Evolutionary conservation across 176 grass and related monocot genomes (phyloP), one percentile per base, ranked within the genome.

Genomic region (Pontederia paniculata): DNA sequence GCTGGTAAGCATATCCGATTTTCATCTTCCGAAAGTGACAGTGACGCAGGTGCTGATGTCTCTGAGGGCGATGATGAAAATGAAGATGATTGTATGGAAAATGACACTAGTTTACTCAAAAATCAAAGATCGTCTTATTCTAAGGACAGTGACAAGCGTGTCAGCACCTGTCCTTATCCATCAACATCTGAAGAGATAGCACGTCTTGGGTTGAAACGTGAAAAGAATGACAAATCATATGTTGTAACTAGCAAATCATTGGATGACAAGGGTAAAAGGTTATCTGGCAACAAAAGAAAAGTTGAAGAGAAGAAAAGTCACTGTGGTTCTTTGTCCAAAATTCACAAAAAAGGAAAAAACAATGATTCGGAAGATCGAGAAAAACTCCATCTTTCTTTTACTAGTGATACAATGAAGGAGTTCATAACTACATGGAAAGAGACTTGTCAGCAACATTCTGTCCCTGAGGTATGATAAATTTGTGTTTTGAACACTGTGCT

Each of bases 361-460:
- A 16, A 66, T 23, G 57, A 71, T 57, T 70, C 42, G 19, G 66
- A 71, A 54, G 56, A 42, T 21, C 60, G 63, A 45, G 66, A 63
- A 42, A 23, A 52, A 9, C 70, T 16, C 1, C 45, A 72, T 12
- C 63, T 84, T 67, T 69, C 52, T 43, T 47, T 89, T 13, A 75
- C 52, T 54, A 76, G 43, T 45, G 74, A 44, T 65, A 77, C 78
- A 51, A 66, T 96, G 67, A 79, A 89, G 57, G 86, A 83, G 60
- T 89, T 96, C 70, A 81, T 81, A 56, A 80, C 86, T 48, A 89
- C 79, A 45, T 96, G 91, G 90, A 96, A 84, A 74, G 86, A 87
- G 80, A 73, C 82, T 66, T 96, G 91, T 48, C 58, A 57, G 55
- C 77, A 83, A 55, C 82, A 80, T 78, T 58, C 86, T 42, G 73